A percentile compares a stretch with the other conserved stretches of the same genome.
Evolutionary conservation across 1,139 yeast species (phyloP).

Genomic region (Yamadazyma epiphylla): DNA sequence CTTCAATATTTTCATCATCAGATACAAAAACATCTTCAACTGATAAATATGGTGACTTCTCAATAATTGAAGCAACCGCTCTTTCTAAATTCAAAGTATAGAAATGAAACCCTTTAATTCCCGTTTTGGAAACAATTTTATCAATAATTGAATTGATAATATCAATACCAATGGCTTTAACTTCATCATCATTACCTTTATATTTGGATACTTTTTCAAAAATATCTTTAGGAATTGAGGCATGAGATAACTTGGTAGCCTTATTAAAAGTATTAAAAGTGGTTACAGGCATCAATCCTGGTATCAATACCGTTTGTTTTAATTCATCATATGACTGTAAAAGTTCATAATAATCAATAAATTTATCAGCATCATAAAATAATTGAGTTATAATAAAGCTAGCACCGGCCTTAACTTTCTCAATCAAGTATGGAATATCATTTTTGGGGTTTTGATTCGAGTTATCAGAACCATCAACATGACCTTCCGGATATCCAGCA

Average conservation of each 20-base stretch:
- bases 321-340: conserved; percentile 33
- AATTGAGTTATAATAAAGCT: conserved; percentile 44
- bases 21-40: conserved; percentile 32
- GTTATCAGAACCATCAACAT: conserved; percentile 73
- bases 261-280: conserved; percentile 82
- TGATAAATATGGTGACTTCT: conserved; percentile 34
- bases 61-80: conserved; percentile 81
- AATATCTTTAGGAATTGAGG: conserved; percentile 62
- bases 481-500: conserved; percentile 97
- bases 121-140: conserved; percentile 44
- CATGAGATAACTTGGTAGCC: conserved; percentile 88
- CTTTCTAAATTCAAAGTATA: conserved; percentile 87
- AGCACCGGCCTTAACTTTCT: conserved; percentile 47
- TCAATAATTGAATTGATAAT: conserved; percentile 63
- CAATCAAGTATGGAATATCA: conserved; percentile 69
- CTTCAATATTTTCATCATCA: conserved; percentile 29
- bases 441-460: conserved; percentile 55
- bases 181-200: conserved; percentile 76
- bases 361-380: conserved; percentile 41
- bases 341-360: conserved; percentile 33
- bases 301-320: conserved; percentile 58
- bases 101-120: conserved; percentile 79
- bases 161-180: conserved; percentile 80
- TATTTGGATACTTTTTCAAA: conserved; percentile 47
- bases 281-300: conserved; percentile 96